phyloP scores from a whole-genome alignment of 2,329 filamentous ascomycete species.

The Colletotrichum salicis region DNA sequence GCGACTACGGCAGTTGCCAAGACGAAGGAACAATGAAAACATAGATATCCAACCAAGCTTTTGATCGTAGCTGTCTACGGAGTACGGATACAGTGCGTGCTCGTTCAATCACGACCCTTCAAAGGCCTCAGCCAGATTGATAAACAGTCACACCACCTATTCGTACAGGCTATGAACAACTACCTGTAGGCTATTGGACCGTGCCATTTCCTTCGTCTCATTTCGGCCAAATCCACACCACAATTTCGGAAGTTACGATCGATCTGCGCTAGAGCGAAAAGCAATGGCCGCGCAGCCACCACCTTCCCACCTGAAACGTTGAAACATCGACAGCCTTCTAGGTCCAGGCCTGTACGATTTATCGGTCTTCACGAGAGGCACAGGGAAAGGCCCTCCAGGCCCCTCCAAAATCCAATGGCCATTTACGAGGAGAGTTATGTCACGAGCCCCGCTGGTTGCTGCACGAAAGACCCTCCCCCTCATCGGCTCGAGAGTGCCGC shows the following conservation, averaged over 20 bases:
- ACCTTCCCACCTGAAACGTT: slow-evolving; percentile 33
- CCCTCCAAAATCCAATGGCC: neutral
- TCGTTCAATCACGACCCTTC: slow-evolving; percentile 6
- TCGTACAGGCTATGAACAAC: neutral
- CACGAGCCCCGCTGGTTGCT: slow-evolving; percentile 9
- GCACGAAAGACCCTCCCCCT: slow-evolving; percentile 9
- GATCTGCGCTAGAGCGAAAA: slow-evolving; percentile 33
- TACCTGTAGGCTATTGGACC: neutral
- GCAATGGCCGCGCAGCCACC: slow-evolving; percentile 21
- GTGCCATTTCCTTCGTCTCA: slow-evolving; percentile 18
- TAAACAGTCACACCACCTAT: neutral
- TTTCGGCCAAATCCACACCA: slow-evolving; percentile 30
- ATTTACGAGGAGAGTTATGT: slow-evolving; percentile 10
- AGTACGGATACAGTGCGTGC: neutral
- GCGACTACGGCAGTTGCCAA: slow-evolving; percentile 6
- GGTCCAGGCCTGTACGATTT: slow-evolving; percentile 22
- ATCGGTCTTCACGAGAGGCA: slow-evolving; percentile 14
- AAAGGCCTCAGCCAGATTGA: neutral
- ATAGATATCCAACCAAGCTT: slow-evolving; percentile 20
- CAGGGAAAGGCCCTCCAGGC: neutral
- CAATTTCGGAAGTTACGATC: slow-evolving; percentile 36
- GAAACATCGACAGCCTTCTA: slow-evolving; percentile 32
- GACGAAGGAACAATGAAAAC: slow-evolving; percentile 5
- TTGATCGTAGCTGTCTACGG: neutral
- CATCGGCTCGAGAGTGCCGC: slow-evolving; percentile 17